phyloP scores from a whole-genome alignment of 768 basidiomycete species.

The Boletus subparvulus region DNA sequence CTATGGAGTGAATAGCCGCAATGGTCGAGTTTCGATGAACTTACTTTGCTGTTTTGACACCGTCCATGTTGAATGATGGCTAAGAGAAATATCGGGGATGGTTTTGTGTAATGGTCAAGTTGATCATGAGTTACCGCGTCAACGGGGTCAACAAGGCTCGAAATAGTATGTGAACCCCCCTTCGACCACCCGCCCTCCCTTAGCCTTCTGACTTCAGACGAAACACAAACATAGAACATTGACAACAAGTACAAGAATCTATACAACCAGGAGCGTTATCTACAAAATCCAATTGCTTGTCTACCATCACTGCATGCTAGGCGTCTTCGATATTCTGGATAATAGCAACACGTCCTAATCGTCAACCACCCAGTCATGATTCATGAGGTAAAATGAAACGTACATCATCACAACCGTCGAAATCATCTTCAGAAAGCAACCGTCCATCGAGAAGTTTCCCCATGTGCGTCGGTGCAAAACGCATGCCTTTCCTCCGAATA shows the following conservation, averaged over 20 bases:
- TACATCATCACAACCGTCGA: not conserved
- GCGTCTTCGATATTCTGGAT: not conserved
- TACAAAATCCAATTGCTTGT: not conserved
- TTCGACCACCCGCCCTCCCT: no score
- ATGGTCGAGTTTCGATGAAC: not conserved
- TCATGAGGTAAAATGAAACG: not conserved
- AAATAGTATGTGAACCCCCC: constrained; percentile 12
- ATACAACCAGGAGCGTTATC: not conserved
- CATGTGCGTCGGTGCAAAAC: constrained; percentile 40
- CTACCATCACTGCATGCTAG: not conserved
- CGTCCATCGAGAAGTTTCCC: constrained; percentile 38
- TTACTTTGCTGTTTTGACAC: constrained; percentile 37
- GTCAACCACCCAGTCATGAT: not conserved
- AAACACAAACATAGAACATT: not conserved
- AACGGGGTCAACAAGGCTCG: not conserved
- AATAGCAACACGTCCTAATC: not conserved
- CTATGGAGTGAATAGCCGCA: not conserved
- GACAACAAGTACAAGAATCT: not conserved
- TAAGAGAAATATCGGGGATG: not conserved
- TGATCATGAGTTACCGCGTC: not conserved
- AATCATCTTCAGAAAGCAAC: constrained; percentile 18
- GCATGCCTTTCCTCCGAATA: constrained; percentile 41
- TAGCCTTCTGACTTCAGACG: no score
- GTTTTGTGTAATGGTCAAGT: not conserved
- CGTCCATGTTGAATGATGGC: constrained; percentile 21